A percentile compares a stretch with the other conserved stretches of the same genome.
Evolutionary conservation across 2,329 filamentous ascomycete species (phyloP).

Genomic region (Paraphoma sp.): DNA sequence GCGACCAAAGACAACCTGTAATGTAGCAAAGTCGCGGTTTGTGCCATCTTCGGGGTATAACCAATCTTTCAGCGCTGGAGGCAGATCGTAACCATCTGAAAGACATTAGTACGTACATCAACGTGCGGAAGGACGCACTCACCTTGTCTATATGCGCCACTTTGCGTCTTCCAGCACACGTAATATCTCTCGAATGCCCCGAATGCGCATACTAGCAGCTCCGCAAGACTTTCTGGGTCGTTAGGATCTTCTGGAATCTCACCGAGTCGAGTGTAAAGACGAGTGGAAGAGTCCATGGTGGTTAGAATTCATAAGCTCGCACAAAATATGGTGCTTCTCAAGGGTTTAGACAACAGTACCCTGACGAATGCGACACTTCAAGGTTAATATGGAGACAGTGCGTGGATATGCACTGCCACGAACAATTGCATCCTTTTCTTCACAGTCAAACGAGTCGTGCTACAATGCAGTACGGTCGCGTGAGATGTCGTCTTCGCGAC

Average conservation of each 20-base stretch:
- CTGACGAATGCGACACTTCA: not conserved
- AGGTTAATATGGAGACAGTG: not conserved
- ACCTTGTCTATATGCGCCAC: constrained; percentile 47
- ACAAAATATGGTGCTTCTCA: not conserved
- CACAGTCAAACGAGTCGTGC: not conserved
- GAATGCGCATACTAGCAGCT: constrained; percentile 48
- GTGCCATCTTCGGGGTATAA: constrained; percentile 40
- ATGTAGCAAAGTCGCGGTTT: constrained; percentile 40
- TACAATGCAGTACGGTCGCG: constrained; percentile 4
- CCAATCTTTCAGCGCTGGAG: constrained; percentile 40
- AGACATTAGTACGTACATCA: not conserved
- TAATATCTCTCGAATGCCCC: constrained; percentile 51
- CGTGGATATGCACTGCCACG: not conserved
- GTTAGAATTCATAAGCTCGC: not conserved
- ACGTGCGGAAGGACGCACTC: not conserved
- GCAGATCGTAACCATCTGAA: constrained; percentile 46
- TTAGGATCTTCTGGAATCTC: constrained; percentile 39
- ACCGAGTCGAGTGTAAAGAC: constrained; percentile 40
- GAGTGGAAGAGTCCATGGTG: constrained; percentile 37
- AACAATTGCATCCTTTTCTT: not conserved
- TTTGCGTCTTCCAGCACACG: constrained; percentile 47
- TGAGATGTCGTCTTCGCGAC: constrained; percentile 16
- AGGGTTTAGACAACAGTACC: not conserved
- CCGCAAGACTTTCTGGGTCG: constrained; percentile 45
- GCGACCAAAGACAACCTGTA: constrained; percentile 49